Conservation (phyloP, 169 alveolate genomes). For the Plasmodium falciparum region DNA sequence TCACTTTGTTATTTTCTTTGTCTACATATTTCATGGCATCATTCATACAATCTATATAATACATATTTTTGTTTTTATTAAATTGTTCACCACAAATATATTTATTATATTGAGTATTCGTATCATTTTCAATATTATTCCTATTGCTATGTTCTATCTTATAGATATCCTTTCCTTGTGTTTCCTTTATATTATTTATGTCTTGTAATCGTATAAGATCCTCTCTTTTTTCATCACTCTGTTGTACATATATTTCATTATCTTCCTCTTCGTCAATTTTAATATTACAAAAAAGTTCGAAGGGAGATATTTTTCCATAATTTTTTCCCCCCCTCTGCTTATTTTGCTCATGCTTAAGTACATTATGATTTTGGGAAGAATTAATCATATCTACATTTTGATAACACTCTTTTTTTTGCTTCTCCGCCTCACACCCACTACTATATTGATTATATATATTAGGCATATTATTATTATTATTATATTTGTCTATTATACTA, state of each 20-base stretch:
- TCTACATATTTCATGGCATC: not conserved
- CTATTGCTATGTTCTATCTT: not conserved
- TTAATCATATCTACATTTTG: too few species aligned
- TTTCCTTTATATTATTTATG: not conserved
- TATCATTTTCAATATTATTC: not conserved
- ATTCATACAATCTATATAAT: too few species aligned
- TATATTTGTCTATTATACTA: constrained; percentile 7
- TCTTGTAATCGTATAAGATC: not conserved
- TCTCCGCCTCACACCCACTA: not conserved
- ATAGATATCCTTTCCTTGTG: not conserved
- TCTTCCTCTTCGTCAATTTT: not conserved
- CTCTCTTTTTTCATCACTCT: not conserved
- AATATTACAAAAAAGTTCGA: not conserved
- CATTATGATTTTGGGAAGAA: too few species aligned
- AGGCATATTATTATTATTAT: too few species aligned
- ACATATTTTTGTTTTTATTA: too few species aligned
- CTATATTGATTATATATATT: not conserved
- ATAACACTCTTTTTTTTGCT: too few species aligned
- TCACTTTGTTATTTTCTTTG: not conserved
- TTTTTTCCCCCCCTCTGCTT: not conserved
- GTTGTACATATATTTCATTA: not conserved
- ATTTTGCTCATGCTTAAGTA: too few species aligned
- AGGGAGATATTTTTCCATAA: not conserved
- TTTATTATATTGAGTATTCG: not conserved
- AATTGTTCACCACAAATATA: not conserved